Base-by-base conservation (phyloP, 2,329 filamentous ascomycete species). In the Exophiala lecanii-corni region DNA sequence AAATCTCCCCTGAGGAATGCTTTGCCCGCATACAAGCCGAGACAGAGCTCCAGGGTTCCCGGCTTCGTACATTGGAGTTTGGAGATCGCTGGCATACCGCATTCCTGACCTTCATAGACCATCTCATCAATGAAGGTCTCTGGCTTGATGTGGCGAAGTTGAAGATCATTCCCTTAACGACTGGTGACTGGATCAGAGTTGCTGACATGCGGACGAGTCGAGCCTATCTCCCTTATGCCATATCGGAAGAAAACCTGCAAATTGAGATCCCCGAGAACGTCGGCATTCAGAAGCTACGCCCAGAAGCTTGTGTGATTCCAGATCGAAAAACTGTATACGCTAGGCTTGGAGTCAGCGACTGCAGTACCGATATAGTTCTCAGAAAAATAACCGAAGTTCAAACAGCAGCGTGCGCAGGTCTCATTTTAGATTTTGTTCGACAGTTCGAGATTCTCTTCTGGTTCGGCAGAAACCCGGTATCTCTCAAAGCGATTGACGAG, bases 71-170 rank as follows among this genome's bases (percentile, higher is more conserved):
- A n/a, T n/a, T n/a, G n/a, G n/a, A n/a, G n/a, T n/a, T n/a, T n/a
- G n/a, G n/a, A n/a, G n/a, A n/a, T n/a, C n/a, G n/a, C n/a, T 49
- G 46, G 46, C 46, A 49, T 25, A 42, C 37, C n/a, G 33, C 41
- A 17, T 45, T 49, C 33, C 19, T 20, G 13, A 33, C 18, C 31
- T 34, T 49, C 23, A 31, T 49, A 15, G 10, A 36, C 25, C 9
- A 25, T 15, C 42, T 49, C 10, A 34, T 49, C 12, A 6, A 16
- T 13, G 13, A 19, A 9, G 4, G 20, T 19, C 16, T 33, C 42
- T 35, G 41, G 34, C 12, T 16, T 5, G 23, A 38, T 12, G 38
- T 41, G 9, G 12, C 36, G 33, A n/a, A 15, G 17, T 26, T 45
- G 23, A 15, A 23, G 2, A 43, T 49, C 30, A 41, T 49, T 17